Conservation (phyloP, 768 basidiomycete genomes). For the Amanita pallidorosea region DNA sequence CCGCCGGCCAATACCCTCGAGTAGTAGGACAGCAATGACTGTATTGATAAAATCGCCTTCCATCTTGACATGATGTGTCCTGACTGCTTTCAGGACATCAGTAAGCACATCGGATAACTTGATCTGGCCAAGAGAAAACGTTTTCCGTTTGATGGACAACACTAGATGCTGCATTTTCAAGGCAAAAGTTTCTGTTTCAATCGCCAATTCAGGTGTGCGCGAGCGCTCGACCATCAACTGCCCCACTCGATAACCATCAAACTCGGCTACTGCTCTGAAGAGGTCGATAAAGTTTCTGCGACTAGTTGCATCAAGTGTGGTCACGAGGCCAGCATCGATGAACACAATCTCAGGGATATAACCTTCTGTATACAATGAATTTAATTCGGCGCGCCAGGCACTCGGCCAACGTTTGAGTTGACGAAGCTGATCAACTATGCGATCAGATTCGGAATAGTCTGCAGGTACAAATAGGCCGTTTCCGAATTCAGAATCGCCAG, state of each 20-base stretch:
- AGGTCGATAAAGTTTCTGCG: conserved; percentile 92
- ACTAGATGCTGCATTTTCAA: conserved; percentile 97
- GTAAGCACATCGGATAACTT: conserved; percentile 90
- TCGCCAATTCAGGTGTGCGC: conserved; percentile 77
- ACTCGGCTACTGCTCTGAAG: conserved; percentile 91
- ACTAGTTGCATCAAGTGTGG: conserved; percentile 73
- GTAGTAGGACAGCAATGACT: conserved; percentile 82
- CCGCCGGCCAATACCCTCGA: conserved; percentile 94
- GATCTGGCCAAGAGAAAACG: conserved; percentile 94
- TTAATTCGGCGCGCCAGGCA: conserved; percentile 65
- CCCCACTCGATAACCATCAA: conserved; percentile 93
- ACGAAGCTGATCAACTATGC: conserved; percentile 62
- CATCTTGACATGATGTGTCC: conserved; percentile 94
- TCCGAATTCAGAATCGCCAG: conserved; percentile 10
- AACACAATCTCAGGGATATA: conserved; percentile 94
- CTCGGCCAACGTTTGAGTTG: conserved; percentile 43
- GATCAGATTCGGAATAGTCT: conserved; percentile 41
- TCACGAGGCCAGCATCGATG: conserved; percentile 93
- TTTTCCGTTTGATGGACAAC: conserved; percentile 87
- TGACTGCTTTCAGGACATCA: conserved; percentile 78
- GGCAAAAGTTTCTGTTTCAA: conserved; percentile 92
- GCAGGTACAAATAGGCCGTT: conserved; percentile 18
- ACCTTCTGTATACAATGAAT: conserved; percentile 49
- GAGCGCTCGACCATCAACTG: conserved; percentile 96
- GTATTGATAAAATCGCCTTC: conserved; percentile 99